Base-by-base conservation (phyloP, 805 yeast species). In the Saccharomyces paradoxus region DNA sequence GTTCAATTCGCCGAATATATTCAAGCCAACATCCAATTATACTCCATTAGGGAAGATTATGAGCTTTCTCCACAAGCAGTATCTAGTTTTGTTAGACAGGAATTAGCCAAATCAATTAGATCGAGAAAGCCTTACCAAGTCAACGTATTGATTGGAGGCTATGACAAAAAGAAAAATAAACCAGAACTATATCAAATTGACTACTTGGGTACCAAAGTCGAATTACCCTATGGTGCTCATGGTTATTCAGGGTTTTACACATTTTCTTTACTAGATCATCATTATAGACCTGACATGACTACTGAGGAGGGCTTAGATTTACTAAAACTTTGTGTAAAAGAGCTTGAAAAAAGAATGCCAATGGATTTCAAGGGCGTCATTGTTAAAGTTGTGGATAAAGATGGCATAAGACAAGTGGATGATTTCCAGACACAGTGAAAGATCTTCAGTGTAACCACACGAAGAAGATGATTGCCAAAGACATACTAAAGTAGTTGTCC, bases 201-300 rank as follows among this genome's bases (percentile, higher is more conserved):
- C 69, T 94, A 94, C 70, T 75, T 94, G 60, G 99, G 99, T 7
- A 88, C 99, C 2, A 82, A 85, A 60, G 96, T 85, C 14, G 89
- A 85, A 57, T 77, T 94, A 56, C 98, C 99, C 14, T 94, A 94
- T 68, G 96, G 95, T 17, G 98, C 98, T 1, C 99, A 94, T 70
- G 99, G 99, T 12, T 94, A 94, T 67, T 96, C 98, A n/a, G 96
- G 95, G 1, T 94, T 92, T 72, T 94, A 94, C 71, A 84, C 96
- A 31, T 80, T 89, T 71, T 87, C 98, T 1, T 75, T 92, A 59
- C 77, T 94, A 61, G 99, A 94, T 74, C 90, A 86, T 62, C 96
- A 90, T 72, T 90, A 91, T 73, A 80, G 84, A 68, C 77, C 83
- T 47, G 91, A 84, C 62, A 81, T 91, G 83, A 74, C 80, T 6